A percentile compares a stretch with the other conserved stretches of the same genome.
Conservation (phyloP, 2,329 filamentous ascomycete species). For the Epichloe coenophiala region DNA sequence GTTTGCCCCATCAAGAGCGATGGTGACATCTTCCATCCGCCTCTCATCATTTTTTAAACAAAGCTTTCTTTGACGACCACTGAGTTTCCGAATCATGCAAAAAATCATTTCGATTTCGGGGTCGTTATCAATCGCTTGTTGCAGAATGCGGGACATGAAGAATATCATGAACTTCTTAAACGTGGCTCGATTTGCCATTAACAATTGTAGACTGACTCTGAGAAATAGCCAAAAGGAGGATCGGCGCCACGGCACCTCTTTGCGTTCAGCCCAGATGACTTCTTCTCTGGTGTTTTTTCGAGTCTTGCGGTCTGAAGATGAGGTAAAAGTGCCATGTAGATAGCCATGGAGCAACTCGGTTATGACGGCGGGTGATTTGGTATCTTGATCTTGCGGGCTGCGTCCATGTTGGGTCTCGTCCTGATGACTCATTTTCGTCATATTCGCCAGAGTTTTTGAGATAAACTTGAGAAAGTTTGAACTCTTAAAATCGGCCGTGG, state of each 20-base stretch:
- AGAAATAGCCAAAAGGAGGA: constrained; percentile 6
- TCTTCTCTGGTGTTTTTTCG: constrained; percentile 40
- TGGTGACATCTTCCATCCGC: no score
- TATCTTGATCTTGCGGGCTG: constrained; percentile 8
- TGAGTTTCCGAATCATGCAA: no score
- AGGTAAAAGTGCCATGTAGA: constrained; percentile 16
- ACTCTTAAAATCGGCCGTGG: background rate
- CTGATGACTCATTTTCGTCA: background rate
- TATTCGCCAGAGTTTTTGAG: background rate
- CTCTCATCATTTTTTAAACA: no score
- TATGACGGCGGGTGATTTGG: constrained; percentile 32
- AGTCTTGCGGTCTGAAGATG: no score
- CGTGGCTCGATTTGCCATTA: constrained; percentile 10
- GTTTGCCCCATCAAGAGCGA: no score
- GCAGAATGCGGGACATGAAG: constrained; percentile 22
- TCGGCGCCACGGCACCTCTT: background rate
- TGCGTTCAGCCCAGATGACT: background rate
- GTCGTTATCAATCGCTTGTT: no score
- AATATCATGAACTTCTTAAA: constrained; percentile 41
- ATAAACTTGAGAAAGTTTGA: constrained; percentile 2
- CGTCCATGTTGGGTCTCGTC: no score
- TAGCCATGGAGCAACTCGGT: constrained; percentile 31
- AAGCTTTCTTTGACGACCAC: no score
- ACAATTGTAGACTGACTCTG: constrained; percentile 5
- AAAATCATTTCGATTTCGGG: no score